Evolutionary conservation across 345 rosid genomes (phyloP), one percentile per base, ranked within the genome.

Genomic region (Salix viminalis): DNA sequence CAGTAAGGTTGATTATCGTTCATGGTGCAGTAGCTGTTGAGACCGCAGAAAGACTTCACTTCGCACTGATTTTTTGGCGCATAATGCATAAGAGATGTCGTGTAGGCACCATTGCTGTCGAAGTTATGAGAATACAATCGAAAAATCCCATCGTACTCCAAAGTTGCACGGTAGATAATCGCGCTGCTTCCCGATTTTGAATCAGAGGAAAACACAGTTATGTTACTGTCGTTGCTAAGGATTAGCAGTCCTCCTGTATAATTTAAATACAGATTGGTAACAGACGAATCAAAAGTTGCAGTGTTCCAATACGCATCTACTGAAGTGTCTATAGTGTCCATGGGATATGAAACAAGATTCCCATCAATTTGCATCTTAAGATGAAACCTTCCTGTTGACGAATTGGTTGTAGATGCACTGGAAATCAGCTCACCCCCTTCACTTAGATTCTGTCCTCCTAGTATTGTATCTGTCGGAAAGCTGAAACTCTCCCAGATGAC

Each of bases 1-100:
- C 79, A 77, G 60, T 18, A 1, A 26, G 79, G 79, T 36, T 77
- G 62, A 2, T 4, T 2, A 16, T 70, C 70, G 34, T 61, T 70
- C 18, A 34, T 16, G 19, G 52, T 64, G 75, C 80, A 77, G n/a
- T 16, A 77, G 75, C 80, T 77, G 61, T 77, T 77, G 28, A 64
- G 34, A 4, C 75, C 79, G 30, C 75, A 77, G 34, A 15, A 70
- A 14, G 36, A 6, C 14, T n/a, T 65, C 70, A 50, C 77, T n/a
- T 50, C 34, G 23, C 77, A 64, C 11, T 58, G 34, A 66, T 0
- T 34, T 16, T 0, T 0, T 1, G 18, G 36, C 34, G 0, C 11
- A 19, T 6, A 0, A 32, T 48, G 9, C 46, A 2, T 2, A 10
- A 12, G 24, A 12, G 32, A 9, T 66, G 7, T 28, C 12, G 6